Conservation (phyloP, 768 basidiomycete genomes). For the Rhizopogon vesiculosus region DNA sequence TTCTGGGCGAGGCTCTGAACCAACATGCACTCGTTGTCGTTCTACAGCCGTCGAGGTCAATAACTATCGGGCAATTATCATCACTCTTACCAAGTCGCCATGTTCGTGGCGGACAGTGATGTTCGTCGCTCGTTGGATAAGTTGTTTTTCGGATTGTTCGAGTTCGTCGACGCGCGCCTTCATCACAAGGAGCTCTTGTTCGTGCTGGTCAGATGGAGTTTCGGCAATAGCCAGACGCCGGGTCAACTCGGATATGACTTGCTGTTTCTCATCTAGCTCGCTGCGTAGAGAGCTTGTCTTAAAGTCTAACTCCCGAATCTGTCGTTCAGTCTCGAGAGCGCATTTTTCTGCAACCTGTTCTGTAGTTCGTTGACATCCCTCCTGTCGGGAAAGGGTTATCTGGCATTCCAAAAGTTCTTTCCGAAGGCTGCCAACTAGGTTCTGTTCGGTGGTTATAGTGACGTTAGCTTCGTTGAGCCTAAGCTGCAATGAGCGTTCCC, state of each 20-base stretch:
- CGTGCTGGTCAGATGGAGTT: slow-evolving; percentile 17
- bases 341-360: slow-evolving; percentile 18
- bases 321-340: slow-evolving; percentile 15
- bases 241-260: slow-evolving; percentile 14
- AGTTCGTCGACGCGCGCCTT: slow-evolving; percentile 19
- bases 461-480: slow-evolving; percentile 10
- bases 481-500: slow-evolving; percentile 13
- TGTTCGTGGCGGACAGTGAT: slow-evolving; percentile 37
- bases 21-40: slow-evolving; percentile 45
- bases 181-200: slow-evolving; percentile 21
- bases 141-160: slow-evolving; percentile 24
- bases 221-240: slow-evolving; percentile 20
- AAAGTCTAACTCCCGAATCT: slow-evolving; percentile 12
- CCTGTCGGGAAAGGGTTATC: slow-evolving; percentile 19
- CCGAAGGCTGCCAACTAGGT: slow-evolving; percentile 4
- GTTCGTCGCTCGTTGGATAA: slow-evolving; percentile 19
- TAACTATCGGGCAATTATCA: slow-evolving; percentile 8
- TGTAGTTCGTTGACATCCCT: slow-evolving; percentile 18
- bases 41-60: slow-evolving; percentile 26
- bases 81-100: slow-evolving; percentile 38
- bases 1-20: slow-evolving; percentile 40
- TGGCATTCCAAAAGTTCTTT: slow-evolving; percentile 2
- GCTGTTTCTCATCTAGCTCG: slow-evolving; percentile 18
- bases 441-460: slow-evolving; percentile 6
- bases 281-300: slow-evolving; percentile 15